These are phyloP conservation scores for Neurospora tetrasperma DNA, from an alignment of 495 filamentous ascomycete genomes.

Conservation along the genomic window DNA sequence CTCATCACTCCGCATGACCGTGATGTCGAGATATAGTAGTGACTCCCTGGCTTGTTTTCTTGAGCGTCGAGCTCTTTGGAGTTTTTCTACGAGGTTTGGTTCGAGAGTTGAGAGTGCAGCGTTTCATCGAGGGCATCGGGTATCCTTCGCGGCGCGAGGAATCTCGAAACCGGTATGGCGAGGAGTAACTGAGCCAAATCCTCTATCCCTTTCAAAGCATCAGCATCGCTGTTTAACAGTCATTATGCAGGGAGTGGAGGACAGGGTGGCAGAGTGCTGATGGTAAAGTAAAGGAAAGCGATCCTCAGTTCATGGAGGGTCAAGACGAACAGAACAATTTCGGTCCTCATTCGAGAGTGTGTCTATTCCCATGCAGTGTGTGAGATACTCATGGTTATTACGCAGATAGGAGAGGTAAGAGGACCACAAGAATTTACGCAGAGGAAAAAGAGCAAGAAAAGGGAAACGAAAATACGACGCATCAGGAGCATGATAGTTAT, in stretches of 20 bases:
- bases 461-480: not conserved
- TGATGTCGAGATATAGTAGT: not conserved
- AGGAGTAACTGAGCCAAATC: not conserved
- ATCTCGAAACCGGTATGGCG: not conserved
- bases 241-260: not conserved
- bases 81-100: not conserved
- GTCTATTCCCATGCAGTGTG: not conserved
- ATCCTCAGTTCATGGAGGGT: not conserved
- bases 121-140: not conserved
- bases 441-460: not conserved
- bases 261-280: not conserved
- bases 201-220: not conserved
- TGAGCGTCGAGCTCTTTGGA: not conserved
- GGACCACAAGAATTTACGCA: not conserved
- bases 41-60: not conserved
- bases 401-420: not conserved
- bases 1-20: rapidly evolving
- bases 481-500: not conserved
- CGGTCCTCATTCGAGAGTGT: not conserved
- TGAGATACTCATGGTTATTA: not conserved
- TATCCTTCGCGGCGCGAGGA: not conserved
- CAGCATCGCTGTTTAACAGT: not conserved
- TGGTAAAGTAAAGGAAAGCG: not conserved
- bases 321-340: not conserved
- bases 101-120: not conserved